A percentile compares a stretch with the other conserved stretches of the same genome.
Evolutionary conservation across 441 rosid genomes (phyloP).

Genomic region (Croton laevigatus): DNA sequence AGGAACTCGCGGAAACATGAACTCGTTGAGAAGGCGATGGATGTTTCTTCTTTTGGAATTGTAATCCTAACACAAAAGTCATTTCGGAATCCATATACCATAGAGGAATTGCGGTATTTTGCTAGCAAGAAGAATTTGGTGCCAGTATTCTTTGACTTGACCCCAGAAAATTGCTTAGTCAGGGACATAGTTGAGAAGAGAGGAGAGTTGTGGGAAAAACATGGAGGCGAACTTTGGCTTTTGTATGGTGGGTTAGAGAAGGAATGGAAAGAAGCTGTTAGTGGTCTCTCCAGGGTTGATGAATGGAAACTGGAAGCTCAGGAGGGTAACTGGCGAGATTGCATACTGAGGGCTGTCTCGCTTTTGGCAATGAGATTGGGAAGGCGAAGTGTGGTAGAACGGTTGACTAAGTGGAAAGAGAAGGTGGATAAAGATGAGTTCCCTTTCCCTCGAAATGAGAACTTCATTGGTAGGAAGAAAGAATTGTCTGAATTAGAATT

Average conservation of each 20-base stretch:
- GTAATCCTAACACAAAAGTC: slow-evolving; percentile 76
- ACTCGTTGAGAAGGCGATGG: slow-evolving; percentile 76
- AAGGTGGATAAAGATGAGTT: slow-evolving; percentile 83
- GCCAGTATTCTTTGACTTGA: slow-evolving; percentile 75
- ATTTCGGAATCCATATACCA: slow-evolving; percentile 65
- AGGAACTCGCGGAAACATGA: slow-evolving; percentile 69
- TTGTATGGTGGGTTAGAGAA: slow-evolving; percentile 78
- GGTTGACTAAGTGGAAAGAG: slow-evolving; percentile 78
- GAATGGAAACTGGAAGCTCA: slow-evolving; percentile 94
- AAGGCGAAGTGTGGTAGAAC: slow-evolving; percentile 84
- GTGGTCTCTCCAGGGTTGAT: slow-evolving; percentile 61
- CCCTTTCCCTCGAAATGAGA: slow-evolving; percentile 76
- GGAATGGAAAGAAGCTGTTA: slow-evolving; percentile 92
- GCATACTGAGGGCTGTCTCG: slow-evolving; percentile 67
- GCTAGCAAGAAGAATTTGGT: slow-evolving; percentile 80
- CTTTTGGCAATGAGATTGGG: slow-evolving; percentile 73
- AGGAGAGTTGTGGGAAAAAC: slow-evolving; percentile 93
- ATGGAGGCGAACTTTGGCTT: slow-evolving; percentile 84
- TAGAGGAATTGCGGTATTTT: slow-evolving; percentile 83
- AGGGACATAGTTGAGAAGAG: slow-evolving; percentile 90
- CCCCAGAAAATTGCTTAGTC: slow-evolving; percentile 81
- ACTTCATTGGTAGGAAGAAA: slow-evolving; percentile 82
- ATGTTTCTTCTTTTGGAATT: slow-evolving; percentile 78
- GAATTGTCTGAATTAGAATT: slow-evolving; percentile 85
- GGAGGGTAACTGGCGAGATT: slow-evolving; percentile 90